Evolutionary conservation across 148 eudicot species (phyloP).

Genomic region (Chenopodium quinoa): DNA sequence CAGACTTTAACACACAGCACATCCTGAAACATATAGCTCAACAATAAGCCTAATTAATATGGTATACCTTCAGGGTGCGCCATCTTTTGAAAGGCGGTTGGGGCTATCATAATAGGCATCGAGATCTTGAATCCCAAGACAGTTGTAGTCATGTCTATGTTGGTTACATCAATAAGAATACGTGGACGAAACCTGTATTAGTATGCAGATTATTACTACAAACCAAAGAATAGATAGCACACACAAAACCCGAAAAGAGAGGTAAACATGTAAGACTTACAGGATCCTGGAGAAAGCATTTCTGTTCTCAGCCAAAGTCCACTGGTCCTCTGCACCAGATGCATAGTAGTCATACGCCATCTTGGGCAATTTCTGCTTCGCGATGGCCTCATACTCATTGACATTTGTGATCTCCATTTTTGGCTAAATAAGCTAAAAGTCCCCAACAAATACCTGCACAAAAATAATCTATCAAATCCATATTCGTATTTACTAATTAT

Average conservation of each 20-base stretch:
- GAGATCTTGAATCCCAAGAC: slow-evolving; percentile 86
- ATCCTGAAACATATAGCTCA: background rate
- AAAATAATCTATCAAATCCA: background rate
- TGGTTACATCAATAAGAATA: slow-evolving; percentile 88
- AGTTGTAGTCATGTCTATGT: slow-evolving; percentile 78
- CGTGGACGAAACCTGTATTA: slow-evolving; percentile 86
- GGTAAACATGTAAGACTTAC: slow-evolving; percentile 36
- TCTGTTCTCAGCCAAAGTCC: slow-evolving; percentile 93
- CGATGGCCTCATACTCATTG: slow-evolving; percentile 82
- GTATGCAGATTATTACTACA: background rate
- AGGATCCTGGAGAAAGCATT: slow-evolving; percentile 91
- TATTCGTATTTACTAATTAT: background rate
- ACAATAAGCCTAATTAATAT: background rate
- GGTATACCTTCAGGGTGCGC: slow-evolving; percentile 90
- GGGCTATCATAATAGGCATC: slow-evolving; percentile 97
- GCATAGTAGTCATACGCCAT: slow-evolving; percentile 96
- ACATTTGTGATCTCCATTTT: slow-evolving; percentile 86
- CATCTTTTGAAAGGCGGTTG: slow-evolving; percentile 97
- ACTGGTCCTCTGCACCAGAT: slow-evolving; percentile 98
- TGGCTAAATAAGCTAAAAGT: background rate
- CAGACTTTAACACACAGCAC: background rate
- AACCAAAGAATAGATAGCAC: background rate
- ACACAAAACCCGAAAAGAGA: background rate
- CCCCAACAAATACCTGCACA: slow-evolving; percentile 17
- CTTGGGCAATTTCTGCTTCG: slow-evolving; percentile 92